These are phyloP conservation scores for Trichophyton simii DNA, from an alignment of 2,329 filamentous ascomycete genomes.

Conservation along the genomic window DNA sequence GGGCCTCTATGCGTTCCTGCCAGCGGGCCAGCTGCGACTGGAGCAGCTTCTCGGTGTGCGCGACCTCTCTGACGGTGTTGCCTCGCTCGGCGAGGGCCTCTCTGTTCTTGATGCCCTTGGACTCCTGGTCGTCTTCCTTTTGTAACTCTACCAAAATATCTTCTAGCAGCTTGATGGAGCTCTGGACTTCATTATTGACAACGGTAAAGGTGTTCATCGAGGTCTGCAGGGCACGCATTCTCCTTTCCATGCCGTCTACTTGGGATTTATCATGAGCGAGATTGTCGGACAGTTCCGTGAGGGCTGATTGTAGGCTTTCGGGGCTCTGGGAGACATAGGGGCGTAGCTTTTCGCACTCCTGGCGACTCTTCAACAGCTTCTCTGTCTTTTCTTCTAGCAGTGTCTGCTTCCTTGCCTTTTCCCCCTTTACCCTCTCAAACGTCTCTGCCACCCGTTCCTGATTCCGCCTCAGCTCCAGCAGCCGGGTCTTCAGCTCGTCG, in stretches of 20 bases:
- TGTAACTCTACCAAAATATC: conserved; percentile 73
- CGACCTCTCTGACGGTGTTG: conserved; percentile 83
- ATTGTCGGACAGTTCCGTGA: conserved; percentile 70
- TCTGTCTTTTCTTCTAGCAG: conserved; percentile 40
- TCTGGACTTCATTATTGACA: conserved; percentile 71
- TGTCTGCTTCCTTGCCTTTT: conserved; percentile 63
- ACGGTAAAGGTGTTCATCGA: conserved; percentile 80
- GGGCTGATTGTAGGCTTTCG: conserved; percentile 63
- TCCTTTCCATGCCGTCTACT: conserved; percentile 76
- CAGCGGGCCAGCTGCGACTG: conserved; percentile 75
- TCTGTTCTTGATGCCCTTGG: conserved; percentile 64
- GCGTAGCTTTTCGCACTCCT: conserved; percentile 77
- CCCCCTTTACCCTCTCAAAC: conserved; percentile 68
- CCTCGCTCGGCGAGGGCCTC: conserved; percentile 79
- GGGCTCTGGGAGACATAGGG: conserved; percentile 90
- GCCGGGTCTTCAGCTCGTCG: conserved; percentile 68
- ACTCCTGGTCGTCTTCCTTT: conserved; percentile 84
- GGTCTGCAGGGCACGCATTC: conserved; percentile 80
- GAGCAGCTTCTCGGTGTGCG: conserved; percentile 72
- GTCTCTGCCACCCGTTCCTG: conserved; percentile 75
- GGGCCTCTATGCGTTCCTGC: conserved; percentile 71
- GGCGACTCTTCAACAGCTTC: conserved; percentile 51
- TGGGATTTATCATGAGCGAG: conserved; percentile 66
- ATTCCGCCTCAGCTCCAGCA: conserved; percentile 66
- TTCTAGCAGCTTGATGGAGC: conserved; percentile 77